Evolutionary conservation across 306 rosid species (phyloP).

Genomic region (Lathyrus aphaca): DNA sequence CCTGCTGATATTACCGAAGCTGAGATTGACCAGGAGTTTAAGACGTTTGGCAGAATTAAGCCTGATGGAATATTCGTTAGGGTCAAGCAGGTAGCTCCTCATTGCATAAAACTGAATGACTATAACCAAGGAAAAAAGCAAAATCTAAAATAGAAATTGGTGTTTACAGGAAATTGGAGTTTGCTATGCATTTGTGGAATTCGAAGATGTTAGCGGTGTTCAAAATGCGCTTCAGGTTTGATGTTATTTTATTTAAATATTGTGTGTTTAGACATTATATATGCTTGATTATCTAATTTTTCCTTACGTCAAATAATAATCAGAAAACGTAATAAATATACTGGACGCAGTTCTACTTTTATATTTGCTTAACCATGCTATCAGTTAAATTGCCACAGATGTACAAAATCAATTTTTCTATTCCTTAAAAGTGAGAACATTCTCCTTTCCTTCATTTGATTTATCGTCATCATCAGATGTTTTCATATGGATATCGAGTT

Average conservation of each 20-base stretch:
- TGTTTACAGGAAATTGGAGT: slow-evolving; percentile 87
- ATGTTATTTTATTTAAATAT: background rate
- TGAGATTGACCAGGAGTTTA: slow-evolving; percentile 81
- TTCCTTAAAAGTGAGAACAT: background rate
- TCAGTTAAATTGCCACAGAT: background rate
- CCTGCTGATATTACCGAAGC: slow-evolving; percentile 76
- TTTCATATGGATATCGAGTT: slow-evolving; percentile 14
- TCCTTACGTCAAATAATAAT: background rate
- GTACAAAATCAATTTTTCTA: background rate
- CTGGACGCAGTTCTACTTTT: slow-evolving; percentile 18
- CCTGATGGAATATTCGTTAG: slow-evolving; percentile 86
- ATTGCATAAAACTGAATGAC: background rate
- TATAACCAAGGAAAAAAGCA: slow-evolving; percentile 9
- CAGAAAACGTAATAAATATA: background rate
- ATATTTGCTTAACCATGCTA: slow-evolving; percentile 21
- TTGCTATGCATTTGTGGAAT: slow-evolving; percentile 96
- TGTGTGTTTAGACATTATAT: background rate
- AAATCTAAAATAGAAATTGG: slow-evolving; percentile 38
- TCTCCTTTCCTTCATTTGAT: slow-evolving; percentile 11
- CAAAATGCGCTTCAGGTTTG: slow-evolving; percentile 88
- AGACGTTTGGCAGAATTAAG: slow-evolving; percentile 75
- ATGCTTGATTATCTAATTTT: slow-evolving; percentile 13
- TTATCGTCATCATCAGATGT: slow-evolving; percentile 24
- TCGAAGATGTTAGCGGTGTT: slow-evolving; percentile 80
- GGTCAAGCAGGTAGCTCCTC: slow-evolving; percentile 66